Base-by-base conservation (phyloP, 2,329 filamentous ascomycete species). In the Ophiostoma sp. region DNA sequence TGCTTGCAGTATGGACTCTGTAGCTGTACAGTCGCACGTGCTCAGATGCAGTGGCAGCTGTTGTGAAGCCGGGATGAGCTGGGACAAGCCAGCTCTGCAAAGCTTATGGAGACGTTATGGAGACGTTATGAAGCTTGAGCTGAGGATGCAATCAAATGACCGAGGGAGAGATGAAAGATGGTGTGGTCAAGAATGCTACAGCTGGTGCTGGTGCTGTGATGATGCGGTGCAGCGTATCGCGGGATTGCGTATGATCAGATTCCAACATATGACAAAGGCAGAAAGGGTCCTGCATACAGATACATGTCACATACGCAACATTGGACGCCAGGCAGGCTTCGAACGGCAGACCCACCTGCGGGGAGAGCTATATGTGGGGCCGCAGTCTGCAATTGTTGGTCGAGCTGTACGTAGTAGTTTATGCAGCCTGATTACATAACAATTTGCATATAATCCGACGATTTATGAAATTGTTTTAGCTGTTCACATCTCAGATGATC, bases 291-390 rank as follows among this genome's bases (percentile, higher is more conserved):
- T 57, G 44, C 44, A 48, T 48, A 48, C 20, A 7, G 20, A 48
- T 48, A 7, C 5, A 15, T 13, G 23, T 31, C 23, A n/a, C 52
- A 57, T 57, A 57, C 52, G 52, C 52, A 57, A 27, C 52, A 57
- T 57, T 57, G 57, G 10, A 33, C 57, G 57, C 57, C 57, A 62
- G 57, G 57, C 57, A 62, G 57, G 57, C 57, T 33, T 33, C 57
- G 57, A 62, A 33, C 57, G 31, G 15, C 27, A 35, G 57, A 33
- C 57, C 57, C 57, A 62, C 57, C 57, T 62, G 57, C 57, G 57
- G 57, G 57, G 27, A 62, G 57, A 31, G 23, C 52, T 57, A 57
- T 48, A 57, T 57, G 23, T 57, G 52, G 52, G 17, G 52, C 23
- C 52, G n/a, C 23, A 57, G 10, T 48, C 17, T 48, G 17, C 44